Base-by-base conservation (phyloP, 208 protist genomes). In the Acanthamoeba polyphaga region DNA sequence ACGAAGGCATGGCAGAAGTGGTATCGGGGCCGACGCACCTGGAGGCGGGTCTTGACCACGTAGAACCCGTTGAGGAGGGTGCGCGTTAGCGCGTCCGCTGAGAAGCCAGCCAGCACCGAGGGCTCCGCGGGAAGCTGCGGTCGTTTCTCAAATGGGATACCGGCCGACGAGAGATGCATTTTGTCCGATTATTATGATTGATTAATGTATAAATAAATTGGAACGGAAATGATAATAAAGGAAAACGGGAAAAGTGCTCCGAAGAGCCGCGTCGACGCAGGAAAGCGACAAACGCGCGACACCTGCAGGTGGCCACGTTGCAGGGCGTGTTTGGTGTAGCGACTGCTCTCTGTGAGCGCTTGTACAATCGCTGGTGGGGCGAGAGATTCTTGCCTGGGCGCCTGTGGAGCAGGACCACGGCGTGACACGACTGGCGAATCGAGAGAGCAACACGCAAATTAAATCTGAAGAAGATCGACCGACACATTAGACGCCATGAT, bases 51-150 rank as follows among this genome's bases (percentile, higher is more conserved):
- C 46, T 85, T 85, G 9, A 85, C 76, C 46, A 85, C 76, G 49
- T 85, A 85, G 49, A 85, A 85, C 76, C 76, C 76, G 76, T 85
- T 85, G 38, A 85, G n/a, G 13, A 85, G 49, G n/a, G 76, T 85
- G 34, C 76, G 76, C 76, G 76, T 85, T 1, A 85, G 27, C 4
- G 46, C 76, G 17, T 85, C 76, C 13, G 76, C 76, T 13, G 76
- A 62, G 9, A 85, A 19, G 46, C 76, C 76, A 7, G 76, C 76
- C 34, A 85, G n/a, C 49, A 58, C 19, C 0, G 76, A 60, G 3
- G 76, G 76, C 76, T 85, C 76, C n/a, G 34, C 76, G 7, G 46
- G 76, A 15, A 60, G 46, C 13, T 32, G 19, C 49, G 13, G 53
- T 4, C n/a, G 32, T 7, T 85, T 60, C 5, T 85, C 76, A 32